Base-by-base conservation (phyloP, 441 rosid species). In the Gossypium gossypioides region DNA sequence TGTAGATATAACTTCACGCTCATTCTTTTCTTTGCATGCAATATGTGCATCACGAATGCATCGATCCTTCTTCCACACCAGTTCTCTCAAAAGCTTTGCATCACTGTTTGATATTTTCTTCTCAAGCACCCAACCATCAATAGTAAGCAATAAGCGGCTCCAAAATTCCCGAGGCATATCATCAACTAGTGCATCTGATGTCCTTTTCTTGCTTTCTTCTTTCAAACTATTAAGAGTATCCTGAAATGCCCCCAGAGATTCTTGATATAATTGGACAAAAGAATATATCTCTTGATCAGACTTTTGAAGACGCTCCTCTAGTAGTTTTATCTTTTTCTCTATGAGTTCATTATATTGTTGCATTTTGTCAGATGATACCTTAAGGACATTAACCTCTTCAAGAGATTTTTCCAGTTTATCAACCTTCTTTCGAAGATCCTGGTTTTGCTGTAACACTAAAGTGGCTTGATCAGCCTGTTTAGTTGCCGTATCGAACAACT, bases 41-140 rank as follows among this genome's bases (percentile, higher is more conserved):
- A 84, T 75, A 80, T 87, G 92, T 1, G 86, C 86, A 74, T 92
- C 89, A 73, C 74, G 78, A 68, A 92, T 78, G 34, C 74, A 81
- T 42, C 88, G 68, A 16, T 95, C 91, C 79, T 90, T 88, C 86
- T 87, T 92, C 97, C 94, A 86, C 50, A 77, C 85, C 97, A 88
- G 83, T 78, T 91, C 93, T 81, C 97, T 86, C 80, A 92, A 82
- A 40, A 82, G 66, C 71, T 86, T 83, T 68, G 92, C 95, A 80
- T 91, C 95, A 56, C 74, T 72, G 69, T 74, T 72, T 54, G 82
- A 81, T 76, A 95, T 74, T 87, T 89, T 92, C 78, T 89, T 85
- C 82, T 95, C 99, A 65, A 95, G 93, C 68, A 87, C 72, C 99
- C 99, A 95, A 34, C 97, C 99, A 84, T 91, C 99, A 83, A 92